Conservation (phyloP, 2,329 filamentous ascomycete species). For the Phaeosphaeria sp. region DNA sequence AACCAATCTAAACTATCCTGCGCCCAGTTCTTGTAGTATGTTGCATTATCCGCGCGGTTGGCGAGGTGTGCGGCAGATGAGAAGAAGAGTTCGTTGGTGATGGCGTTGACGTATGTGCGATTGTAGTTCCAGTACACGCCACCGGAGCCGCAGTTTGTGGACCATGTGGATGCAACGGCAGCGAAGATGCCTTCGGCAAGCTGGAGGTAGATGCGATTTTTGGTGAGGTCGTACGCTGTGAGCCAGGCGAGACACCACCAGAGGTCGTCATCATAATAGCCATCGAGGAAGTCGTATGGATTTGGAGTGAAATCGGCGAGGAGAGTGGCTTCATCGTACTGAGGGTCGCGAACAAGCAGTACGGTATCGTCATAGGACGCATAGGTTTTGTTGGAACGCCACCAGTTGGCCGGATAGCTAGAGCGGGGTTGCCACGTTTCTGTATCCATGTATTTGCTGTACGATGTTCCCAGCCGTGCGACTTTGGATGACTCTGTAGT, state of each 20-base stretch:
- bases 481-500: slow-evolving; percentile 12
- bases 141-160: slow-evolving; percentile 52
- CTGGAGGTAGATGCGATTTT: slow-evolving; percentile 52
- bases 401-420: slow-evolving; percentile 30
- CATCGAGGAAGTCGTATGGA: slow-evolving; percentile 47
- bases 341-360: slow-evolving; percentile 1
- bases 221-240: slow-evolving; percentile 61
- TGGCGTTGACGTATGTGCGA: slow-evolving; percentile 58
- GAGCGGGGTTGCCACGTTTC: slow-evolving; percentile 23
- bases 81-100: slow-evolving; percentile 65
- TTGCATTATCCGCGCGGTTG: slow-evolving; percentile 52
- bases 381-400: not conserved
- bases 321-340: slow-evolving; percentile 8
- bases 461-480: slow-evolving; percentile 18
- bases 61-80: slow-evolving; percentile 62
- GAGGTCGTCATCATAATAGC: slow-evolving; percentile 61
- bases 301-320: slow-evolving; percentile 14
- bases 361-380: slow-evolving; percentile 17
- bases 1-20: slow-evolving; percentile 61
- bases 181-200: slow-evolving; percentile 59
- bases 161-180: slow-evolving; percentile 49
- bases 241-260: slow-evolving; percentile 62
- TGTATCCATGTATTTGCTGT: slow-evolving; percentile 28
- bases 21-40: slow-evolving; percentile 55
- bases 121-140: slow-evolving; percentile 58